Evolutionary conservation across 345 rosid species (phyloP), one percentile per base, ranked within the genome.

Genomic region (Clausena lansium): DNA sequence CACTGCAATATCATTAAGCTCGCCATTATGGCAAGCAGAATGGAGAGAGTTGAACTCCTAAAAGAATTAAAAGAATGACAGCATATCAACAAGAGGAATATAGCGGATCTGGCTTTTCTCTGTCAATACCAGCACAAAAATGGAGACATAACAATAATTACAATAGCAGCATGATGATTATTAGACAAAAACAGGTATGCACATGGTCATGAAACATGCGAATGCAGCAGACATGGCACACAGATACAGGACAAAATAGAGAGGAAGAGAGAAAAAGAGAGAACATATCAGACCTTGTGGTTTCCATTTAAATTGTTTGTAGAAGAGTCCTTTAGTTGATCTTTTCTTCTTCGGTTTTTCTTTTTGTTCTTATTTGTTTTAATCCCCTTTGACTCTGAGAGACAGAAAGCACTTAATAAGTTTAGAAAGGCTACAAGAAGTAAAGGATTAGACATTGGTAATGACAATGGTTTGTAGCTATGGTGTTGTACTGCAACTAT

Each of bases 271-370:
- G 69, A 35, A 9, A 64, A 65, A 64, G 54, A 68, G 13, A 54
- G 61, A 70, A 28, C 69, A 61, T 36, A 45, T 78, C 62, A 59
- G 64, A 87, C 89, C 88, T 81, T 76, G 28, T 76, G 65, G 67
- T 66, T 83, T 67, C 70, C 81, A 65, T 80, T 73, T 75, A 47
- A 54, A 77, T 69, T 71, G 63, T 77, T 79, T 65, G 82, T 84
- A 38, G 83, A 80, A 27, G 88, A 76, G 27, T 86, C 84, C 79
- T 85, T 89, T 47, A 63, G 27, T 58, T 83, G 92, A 54, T 89
- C 88, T 76, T 87, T 87, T 79, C 88, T 84, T 84, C 90, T 83
- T 35, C 89, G 77, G 67, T 87, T 89, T 84, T 87, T 89, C 87
- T 83, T 89, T 77, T 88, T 86, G 77, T 65, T 83, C 82, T 87